Evolutionary conservation across 345 rosid species (phyloP).

Genomic region (Raphanus sativus): DNA sequence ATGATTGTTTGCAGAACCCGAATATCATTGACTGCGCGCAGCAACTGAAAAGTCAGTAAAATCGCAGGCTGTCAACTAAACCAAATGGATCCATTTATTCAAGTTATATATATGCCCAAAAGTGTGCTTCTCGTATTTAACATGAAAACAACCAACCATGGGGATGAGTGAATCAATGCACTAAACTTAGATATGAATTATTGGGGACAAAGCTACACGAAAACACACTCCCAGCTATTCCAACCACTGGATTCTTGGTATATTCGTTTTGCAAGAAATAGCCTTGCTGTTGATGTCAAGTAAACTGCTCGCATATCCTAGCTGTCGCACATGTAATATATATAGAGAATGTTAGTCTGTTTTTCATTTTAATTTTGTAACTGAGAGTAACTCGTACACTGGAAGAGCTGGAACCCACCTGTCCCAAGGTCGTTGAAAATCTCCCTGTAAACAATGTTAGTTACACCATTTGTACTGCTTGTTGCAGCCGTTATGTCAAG

Average conservation of each 20-base stretch:
- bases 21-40: neutral
- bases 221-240: neutral
- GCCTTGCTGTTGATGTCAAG: neutral
- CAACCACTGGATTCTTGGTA: neutral
- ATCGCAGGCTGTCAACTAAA: neutral
- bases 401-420: neutral
- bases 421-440: neutral
- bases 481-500: too few species aligned
- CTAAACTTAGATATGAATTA: neutral
- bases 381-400: neutral
- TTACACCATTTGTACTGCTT: too few species aligned
- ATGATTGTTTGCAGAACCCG: neutral
- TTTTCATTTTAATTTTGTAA: too few species aligned
- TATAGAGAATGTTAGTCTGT: neutral
- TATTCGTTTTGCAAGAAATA: neutral
- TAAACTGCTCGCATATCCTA: neutral
- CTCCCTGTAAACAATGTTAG: too few species aligned
- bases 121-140: neutral
- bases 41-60: too few species aligned
- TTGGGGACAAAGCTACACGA: neutral
- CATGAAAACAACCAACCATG: neutral
- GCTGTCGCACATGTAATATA: neutral
- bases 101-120: neutral
- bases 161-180: neutral
- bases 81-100: neutral